Conservation (phyloP, 106 monocot species). For the Apostasia shenzhenica region DNA sequence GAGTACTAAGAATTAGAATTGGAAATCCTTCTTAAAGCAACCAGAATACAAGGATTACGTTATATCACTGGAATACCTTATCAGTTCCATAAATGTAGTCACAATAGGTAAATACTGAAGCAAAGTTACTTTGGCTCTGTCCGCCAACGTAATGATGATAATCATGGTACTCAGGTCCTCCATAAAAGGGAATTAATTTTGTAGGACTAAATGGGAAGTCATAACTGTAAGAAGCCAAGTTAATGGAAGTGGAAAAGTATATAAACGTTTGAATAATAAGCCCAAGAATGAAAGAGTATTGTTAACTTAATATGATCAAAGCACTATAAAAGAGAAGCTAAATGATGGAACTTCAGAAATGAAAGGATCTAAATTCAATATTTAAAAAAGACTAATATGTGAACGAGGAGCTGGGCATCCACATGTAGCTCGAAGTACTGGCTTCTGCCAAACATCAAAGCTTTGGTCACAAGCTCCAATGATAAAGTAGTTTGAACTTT, state of each 20-base stretch:
- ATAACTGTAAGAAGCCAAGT: constrained; percentile 37
- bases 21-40: background rate
- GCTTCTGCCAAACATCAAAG: no score
- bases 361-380: no score
- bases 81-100: constrained; percentile 95
- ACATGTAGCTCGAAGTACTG: no score
- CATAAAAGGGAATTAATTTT: constrained; percentile 88
- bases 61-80: constrained; percentile 37
- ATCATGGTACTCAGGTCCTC: constrained; percentile 93
- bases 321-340: background rate
- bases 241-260: background rate
- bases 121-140: constrained; percentile 92
- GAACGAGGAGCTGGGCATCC: no score
- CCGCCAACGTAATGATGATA: constrained; percentile 97
- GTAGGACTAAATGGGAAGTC: constrained; percentile 73
- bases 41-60: background rate
- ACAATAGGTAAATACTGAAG: constrained; percentile 96
- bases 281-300: background rate
- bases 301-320: background rate
- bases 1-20: constrained; percentile 1
- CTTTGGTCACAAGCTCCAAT: no score
- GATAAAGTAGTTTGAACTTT: no score
- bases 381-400: no score
- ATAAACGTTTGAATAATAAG: background rate
- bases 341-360: no score